Percentiles rank a stretch among this genome's conserved stretches.
Conservation (phyloP, 2,329 filamentous ascomycete genomes). For the Cryphonectria radicalis region DNA sequence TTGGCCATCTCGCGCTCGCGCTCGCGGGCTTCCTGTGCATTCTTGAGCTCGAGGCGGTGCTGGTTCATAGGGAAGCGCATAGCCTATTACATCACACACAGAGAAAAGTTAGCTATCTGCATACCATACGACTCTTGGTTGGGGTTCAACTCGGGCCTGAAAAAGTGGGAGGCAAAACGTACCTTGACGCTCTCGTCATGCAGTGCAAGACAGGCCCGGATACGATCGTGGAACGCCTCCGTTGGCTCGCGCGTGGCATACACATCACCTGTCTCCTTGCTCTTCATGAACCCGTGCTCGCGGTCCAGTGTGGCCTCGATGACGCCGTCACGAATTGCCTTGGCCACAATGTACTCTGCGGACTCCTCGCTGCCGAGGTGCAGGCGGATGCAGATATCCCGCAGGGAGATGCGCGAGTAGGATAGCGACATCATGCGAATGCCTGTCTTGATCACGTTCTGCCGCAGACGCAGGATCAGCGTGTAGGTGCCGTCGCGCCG, state of each 20-base stretch:
- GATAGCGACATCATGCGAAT: slow-evolving; percentile 99
- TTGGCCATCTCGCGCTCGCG: slow-evolving; percentile 96
- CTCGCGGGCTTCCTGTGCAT: slow-evolving; percentile 96
- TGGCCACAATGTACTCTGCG: slow-evolving; percentile 98
- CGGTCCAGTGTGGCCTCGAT: slow-evolving; percentile 95
- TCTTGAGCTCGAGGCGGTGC: slow-evolving; percentile 95
- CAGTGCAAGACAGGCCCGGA: slow-evolving; percentile 84
- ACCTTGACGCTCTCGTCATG: slow-evolving; percentile 99
- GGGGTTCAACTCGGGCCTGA: background rate
- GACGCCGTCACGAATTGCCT: slow-evolving; percentile 95
- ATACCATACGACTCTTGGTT: background rate
- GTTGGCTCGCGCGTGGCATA: slow-evolving; percentile 95
- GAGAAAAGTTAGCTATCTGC: slow-evolving; percentile 31
- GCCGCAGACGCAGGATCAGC: slow-evolving; percentile 87
- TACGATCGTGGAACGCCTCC: slow-evolving; percentile 97
- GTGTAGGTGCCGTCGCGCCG: slow-evolving; percentile 94
- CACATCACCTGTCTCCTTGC: slow-evolving; percentile 92
- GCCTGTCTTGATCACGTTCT: slow-evolving; percentile 99
- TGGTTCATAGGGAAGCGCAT: slow-evolving; percentile 99
- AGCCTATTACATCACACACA: slow-evolving; percentile 58
- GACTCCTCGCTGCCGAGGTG: slow-evolving; percentile 95
- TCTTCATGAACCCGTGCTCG: slow-evolving; percentile 97
- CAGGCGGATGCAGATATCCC: slow-evolving; percentile 95
- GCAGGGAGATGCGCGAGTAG: slow-evolving; percentile 94
- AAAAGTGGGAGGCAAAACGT: slow-evolving; percentile 38